Conservation (phyloP, 345 rosid genomes). For the Firmiana major region DNA sequence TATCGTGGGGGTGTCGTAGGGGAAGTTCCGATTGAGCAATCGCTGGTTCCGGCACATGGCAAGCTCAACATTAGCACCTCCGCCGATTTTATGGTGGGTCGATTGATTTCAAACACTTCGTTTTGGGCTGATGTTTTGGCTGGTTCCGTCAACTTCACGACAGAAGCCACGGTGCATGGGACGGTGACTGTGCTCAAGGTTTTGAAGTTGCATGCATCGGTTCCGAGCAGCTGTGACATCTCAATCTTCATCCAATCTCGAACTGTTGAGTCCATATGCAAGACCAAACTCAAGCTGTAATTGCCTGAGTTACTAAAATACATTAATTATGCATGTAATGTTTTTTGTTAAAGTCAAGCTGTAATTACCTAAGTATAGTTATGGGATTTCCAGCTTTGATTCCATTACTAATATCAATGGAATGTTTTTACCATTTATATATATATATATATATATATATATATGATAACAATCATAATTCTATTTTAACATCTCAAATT, state of each 20-base stretch:
- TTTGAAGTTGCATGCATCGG: slow-evolving; percentile 7
- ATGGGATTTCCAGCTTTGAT: no score
- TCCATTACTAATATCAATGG: no score
- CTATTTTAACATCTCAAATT: no score
- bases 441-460: no score
- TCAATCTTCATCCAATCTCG: neutral
- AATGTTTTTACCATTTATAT: no score
- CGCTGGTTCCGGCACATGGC: slow-evolving; percentile 24
- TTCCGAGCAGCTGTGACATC: neutral
- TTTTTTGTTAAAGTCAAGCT: no score
- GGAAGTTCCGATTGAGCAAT: slow-evolving; percentile 18
- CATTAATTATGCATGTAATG: no score
- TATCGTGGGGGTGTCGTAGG: slow-evolving; percentile 27
- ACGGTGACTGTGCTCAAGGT: neutral
- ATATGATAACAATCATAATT: no score
- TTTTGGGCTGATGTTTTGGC: slow-evolving; percentile 27
- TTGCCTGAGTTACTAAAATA: no score
- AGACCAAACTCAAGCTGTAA: neutral
- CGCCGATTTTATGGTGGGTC: slow-evolving; percentile 23
- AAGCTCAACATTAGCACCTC: slow-evolving; percentile 29
- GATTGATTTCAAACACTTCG: slow-evolving; percentile 18
- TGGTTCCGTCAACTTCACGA: slow-evolving; percentile 34
- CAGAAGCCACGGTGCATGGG: slow-evolving; percentile 32
- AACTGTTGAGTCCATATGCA: neutral
- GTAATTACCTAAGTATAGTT: no score